phyloP scores from a whole-genome alignment of 345 rosid species.

The Sonneratia caseolaris region DNA sequence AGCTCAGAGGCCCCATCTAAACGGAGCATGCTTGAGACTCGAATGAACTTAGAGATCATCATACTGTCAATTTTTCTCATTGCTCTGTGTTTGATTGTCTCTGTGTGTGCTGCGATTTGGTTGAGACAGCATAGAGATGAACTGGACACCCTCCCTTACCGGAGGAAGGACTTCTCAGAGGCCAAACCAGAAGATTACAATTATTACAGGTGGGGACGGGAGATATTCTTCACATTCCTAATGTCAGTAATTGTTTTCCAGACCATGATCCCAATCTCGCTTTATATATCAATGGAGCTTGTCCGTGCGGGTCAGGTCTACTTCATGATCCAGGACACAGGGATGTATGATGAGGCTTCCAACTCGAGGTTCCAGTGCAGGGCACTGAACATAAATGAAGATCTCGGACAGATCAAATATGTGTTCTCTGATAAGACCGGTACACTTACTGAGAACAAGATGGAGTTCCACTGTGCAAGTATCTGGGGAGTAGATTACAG shows the following conservation, averaged over 20 bases:
- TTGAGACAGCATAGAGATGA: slow-evolving; percentile 50
- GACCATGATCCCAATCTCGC: slow-evolving; percentile 96
- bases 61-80: slow-evolving; percentile 65
- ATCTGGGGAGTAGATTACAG: slow-evolving; percentile 76
- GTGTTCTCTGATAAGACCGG: slow-evolving; percentile 98
- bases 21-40: slow-evolving; percentile 83
- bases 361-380: slow-evolving; percentile 81
- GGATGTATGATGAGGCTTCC: slow-evolving; percentile 74
- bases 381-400: slow-evolving; percentile 96
- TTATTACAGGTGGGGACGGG: slow-evolving; percentile 91
- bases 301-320: slow-evolving; percentile 96
- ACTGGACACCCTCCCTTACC: slow-evolving; percentile 55
- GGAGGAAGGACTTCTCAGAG: slow-evolving; percentile 44
- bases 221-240: slow-evolving; percentile 80
- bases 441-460: slow-evolving; percentile 96
- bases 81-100: slow-evolving; percentile 59
- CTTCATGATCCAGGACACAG: slow-evolving; percentile 79
- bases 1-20: slow-evolving; percentile 92
- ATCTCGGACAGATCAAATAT: slow-evolving; percentile 92
- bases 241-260: slow-evolving; percentile 97
- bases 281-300: slow-evolving; percentile 99
- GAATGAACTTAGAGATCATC: slow-evolving; percentile 80
- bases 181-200: slow-evolving; percentile 35
- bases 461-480: slow-evolving; percentile 97
- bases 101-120: slow-evolving; percentile 72